Evolutionary conservation across 495 filamentous ascomycete genomes (phyloP), one percentile per base, ranked within the genome.

Genomic region (Cairneyella variabilis): DNA sequence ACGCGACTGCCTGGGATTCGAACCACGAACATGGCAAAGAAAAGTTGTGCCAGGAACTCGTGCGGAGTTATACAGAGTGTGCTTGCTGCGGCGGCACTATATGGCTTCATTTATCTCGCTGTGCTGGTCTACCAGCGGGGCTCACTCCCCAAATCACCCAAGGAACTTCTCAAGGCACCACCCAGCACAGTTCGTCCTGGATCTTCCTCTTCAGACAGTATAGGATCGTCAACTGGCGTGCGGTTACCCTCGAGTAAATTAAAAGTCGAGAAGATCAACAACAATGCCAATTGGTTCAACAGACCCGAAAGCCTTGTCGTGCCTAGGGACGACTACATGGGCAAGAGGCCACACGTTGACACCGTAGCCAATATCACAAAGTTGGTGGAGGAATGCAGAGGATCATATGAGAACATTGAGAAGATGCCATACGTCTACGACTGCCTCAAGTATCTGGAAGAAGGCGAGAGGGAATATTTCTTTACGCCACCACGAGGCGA

Each of bases 341-440:
- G 78, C 3, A 58, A 56, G 16, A 64, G 78, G 22, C 77, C 76
- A 0, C 62, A 76, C 51, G 66, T 75, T 9, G 73, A 82, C 55
- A 75, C 72, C 2, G 69, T 75, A 47, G 78, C 77, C 3, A 75
- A 81, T 58, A 62, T 76, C 22, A 66, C 74, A 26, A 57, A 68
- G 50, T 57, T 82, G 14, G 66, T 82, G 10, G 73, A 80, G 52
- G 56, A 70, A 23, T 82, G 78, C 52, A 56, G 74, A 49, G 78
- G 79, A 2, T 71, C 74, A 23, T 68, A 71, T 36, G 57, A 57
- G 28, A 70, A 71, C 5, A 53, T 78, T 38, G 76, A 79, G 65
- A 76, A 72, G 68, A 77, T 78, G 75, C 59, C 71, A 40, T 75
- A 79, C 46, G 75, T 82, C 16, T 69, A 76, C 41, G 71, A 78